Percentiles rank a stretch among this genome's conserved stretches.
Conservation (phyloP, 2,329 filamentous ascomycete species). For the Penicillium glabrum region DNA sequence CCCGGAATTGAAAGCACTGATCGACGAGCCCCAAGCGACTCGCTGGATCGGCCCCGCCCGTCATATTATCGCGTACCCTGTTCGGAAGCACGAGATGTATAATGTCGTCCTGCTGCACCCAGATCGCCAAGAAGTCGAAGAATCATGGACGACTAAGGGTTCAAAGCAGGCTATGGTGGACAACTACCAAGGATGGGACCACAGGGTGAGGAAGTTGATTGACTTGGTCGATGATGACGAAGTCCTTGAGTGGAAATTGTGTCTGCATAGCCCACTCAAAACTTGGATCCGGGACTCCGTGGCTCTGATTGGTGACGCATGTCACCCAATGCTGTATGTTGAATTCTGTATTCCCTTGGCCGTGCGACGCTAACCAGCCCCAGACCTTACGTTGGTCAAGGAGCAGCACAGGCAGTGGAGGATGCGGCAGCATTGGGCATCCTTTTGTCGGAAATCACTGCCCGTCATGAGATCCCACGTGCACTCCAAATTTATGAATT, state of each 20-base stretch:
- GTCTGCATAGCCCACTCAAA: slow-evolving; percentile 32
- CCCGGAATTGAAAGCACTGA: slow-evolving; percentile 64
- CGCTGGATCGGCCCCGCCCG: slow-evolving; percentile 74
- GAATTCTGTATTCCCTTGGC: background rate
- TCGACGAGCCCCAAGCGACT: slow-evolving; percentile 66
- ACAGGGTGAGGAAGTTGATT: slow-evolving; percentile 59
- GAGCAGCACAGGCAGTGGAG: slow-evolving; percentile 50
- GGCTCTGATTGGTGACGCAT: slow-evolving; percentile 43
- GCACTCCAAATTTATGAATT: slow-evolving; percentile 38
- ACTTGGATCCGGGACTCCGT: slow-evolving; percentile 38
- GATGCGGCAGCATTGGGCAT: slow-evolving; percentile 38
- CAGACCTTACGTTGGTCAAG: slow-evolving; percentile 42
- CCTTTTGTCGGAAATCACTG: slow-evolving; percentile 33
- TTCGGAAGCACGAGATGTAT: slow-evolving; percentile 65
- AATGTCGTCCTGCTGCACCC: slow-evolving; percentile 65
- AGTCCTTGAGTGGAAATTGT: slow-evolving; percentile 41
- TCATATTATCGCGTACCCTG: slow-evolving; percentile 77
- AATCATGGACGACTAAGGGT: slow-evolving; percentile 64
- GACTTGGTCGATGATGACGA: slow-evolving; percentile 58
- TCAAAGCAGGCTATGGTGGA: slow-evolving; percentile 62
- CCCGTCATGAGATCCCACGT: slow-evolving; percentile 32
- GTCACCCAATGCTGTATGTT: slow-evolving; percentile 47
- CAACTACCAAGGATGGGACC: slow-evolving; percentile 64
- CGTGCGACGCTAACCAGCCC: slow-evolving; percentile 1
- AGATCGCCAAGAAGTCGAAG: slow-evolving; percentile 60